These are phyloP conservation scores for Candida methanosorbosa DNA, from an alignment of 805 yeast species.

Conservation along the genomic window DNA sequence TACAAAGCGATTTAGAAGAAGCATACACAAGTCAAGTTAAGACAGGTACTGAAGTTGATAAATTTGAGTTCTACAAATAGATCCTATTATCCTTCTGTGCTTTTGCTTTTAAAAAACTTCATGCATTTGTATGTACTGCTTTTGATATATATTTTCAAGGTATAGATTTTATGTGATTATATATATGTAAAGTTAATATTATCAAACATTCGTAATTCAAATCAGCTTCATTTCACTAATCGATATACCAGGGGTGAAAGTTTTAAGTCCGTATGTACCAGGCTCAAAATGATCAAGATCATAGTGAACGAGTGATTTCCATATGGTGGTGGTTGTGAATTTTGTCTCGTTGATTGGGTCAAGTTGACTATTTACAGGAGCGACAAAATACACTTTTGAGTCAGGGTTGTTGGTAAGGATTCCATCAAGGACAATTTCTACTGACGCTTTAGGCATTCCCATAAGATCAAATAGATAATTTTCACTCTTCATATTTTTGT, in stretches of 20 bases:
- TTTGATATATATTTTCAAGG: too few species aligned
- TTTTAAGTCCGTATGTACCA: constrained; percentile 24
- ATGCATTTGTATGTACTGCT: too few species aligned
- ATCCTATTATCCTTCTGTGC: too few species aligned
- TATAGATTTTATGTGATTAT: too few species aligned
- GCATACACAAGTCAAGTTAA: constrained; percentile 97
- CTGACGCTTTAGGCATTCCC: constrained; percentile 27
- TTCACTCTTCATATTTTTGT: neutral
- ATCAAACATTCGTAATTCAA: neutral
- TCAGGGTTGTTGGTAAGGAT: too few species aligned
- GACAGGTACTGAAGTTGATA: constrained; percentile 90
- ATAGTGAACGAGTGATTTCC: constrained; percentile 38
- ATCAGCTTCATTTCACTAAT: too few species aligned
- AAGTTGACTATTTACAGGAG: constrained; percentile 20
- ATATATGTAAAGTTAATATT: constrained; percentile 1
- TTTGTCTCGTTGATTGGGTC: constrained; percentile 2
- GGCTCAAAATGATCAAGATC: constrained; percentile 72
- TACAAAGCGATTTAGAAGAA: constrained; percentile 95
- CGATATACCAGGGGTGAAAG: constrained; percentile 57
- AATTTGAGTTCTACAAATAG: constrained; percentile 93
- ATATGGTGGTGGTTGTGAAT: too few species aligned
- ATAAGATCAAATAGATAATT: constrained; percentile 33
- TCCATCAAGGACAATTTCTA: too few species aligned
- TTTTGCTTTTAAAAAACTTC: too few species aligned
- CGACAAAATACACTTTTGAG: constrained; percentile 11